A percentile compares a stretch with the other conserved stretches of the same genome.
These are phyloP conservation scores for Terfezia claveryi DNA, from an alignment of 495 filamentous ascomycete genomes.

Conservation along the genomic window DNA sequence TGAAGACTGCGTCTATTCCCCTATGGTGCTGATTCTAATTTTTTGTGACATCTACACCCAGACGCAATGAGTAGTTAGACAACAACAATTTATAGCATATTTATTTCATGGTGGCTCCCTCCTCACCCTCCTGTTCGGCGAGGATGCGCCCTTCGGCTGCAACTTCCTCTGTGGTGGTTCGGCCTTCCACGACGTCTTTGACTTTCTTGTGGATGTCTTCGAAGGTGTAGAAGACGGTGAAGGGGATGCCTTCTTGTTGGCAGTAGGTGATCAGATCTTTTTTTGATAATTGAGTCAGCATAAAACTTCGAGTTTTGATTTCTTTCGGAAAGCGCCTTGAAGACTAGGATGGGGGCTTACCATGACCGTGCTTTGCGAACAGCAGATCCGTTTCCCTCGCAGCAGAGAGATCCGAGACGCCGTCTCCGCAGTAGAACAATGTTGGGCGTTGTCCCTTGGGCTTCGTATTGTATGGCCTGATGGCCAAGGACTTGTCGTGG, in stretches of 20 bases:
- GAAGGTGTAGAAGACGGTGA: slow-evolving; percentile 46
- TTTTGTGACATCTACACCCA: too few relatives aligned
- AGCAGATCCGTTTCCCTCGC: slow-evolving; percentile 72
- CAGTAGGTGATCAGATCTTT: slow-evolving; percentile 46
- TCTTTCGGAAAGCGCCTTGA: neutral
- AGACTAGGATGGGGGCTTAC: slow-evolving; percentile 29
- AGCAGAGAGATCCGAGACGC: slow-evolving; percentile 71
- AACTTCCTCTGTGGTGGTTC: slow-evolving; percentile 6
- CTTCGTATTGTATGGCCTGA: slow-evolving; percentile 58
- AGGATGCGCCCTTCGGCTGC: slow-evolving; percentile 1
- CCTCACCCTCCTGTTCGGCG: too few relatives aligned
- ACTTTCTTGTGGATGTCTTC: slow-evolving; percentile 9
- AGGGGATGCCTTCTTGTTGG: slow-evolving; percentile 38
- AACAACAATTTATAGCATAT: too few relatives aligned
- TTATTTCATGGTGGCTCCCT: too few relatives aligned
- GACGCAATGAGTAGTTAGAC: too few relatives aligned
- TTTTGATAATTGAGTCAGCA: neutral
- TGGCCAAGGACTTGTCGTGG: slow-evolving; percentile 79
- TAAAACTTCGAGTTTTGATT: too few relatives aligned
- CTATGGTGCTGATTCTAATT: too few relatives aligned
- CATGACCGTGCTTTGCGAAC: slow-evolving; percentile 75
- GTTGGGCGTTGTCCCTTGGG: slow-evolving; percentile 44
- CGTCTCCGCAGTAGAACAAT: slow-evolving; percentile 78
- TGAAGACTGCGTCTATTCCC: too few relatives aligned
- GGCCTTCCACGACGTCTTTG: slow-evolving; percentile 5